Conservation (phyloP, 1,284 basidiomycete genomes). For the Heterobasidion irregulare region DNA sequence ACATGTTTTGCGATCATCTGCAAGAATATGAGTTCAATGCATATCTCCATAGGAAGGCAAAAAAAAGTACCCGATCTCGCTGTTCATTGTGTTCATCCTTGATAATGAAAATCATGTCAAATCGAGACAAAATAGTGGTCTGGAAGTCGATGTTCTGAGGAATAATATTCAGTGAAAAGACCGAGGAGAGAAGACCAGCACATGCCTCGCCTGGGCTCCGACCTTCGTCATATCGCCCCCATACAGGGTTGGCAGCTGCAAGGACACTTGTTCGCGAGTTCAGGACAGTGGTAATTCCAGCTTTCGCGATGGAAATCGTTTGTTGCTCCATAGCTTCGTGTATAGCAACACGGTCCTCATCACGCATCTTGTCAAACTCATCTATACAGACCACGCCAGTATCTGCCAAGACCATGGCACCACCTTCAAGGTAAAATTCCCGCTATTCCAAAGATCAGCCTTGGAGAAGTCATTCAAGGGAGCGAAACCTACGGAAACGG, state of each 20-base stretch:
- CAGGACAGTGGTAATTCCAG: conserved; percentile 96
- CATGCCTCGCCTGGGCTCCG: conserved; percentile 90
- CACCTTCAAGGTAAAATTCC: conserved; percentile 98
- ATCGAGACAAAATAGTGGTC: conserved; percentile 96
- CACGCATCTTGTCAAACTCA: conserved; percentile 99
- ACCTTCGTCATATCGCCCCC: conserved; percentile 97
- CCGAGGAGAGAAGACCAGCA: not conserved
- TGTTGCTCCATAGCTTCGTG: conserved; percentile 99
- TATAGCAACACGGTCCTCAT: conserved; percentile 97
- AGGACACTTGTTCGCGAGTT: conserved; percentile 96
- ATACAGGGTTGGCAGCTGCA: conserved; percentile 97
- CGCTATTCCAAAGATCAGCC: conserved; percentile 41
- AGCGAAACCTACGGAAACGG: conserved; percentile 64
- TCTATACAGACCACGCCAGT: conserved; percentile 99
- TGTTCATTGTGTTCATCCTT: conserved; percentile 97
- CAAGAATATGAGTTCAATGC: conserved; percentile 2
- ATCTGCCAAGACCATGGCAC: conserved; percentile 98
- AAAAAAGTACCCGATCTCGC: conserved; percentile 69
- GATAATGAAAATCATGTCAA: conserved; percentile 99
- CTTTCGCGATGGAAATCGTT: conserved; percentile 99
- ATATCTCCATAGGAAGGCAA: not conserved
- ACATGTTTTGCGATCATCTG: conserved; percentile 96
- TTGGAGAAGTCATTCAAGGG: not conserved
- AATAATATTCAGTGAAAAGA: not conserved
- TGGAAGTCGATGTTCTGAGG: conserved; percentile 94